Percentiles rank a stretch among this genome's conserved stretches.
Conservation (phyloP, 1,139 yeast species). For the Taphrina confusa region DNA sequence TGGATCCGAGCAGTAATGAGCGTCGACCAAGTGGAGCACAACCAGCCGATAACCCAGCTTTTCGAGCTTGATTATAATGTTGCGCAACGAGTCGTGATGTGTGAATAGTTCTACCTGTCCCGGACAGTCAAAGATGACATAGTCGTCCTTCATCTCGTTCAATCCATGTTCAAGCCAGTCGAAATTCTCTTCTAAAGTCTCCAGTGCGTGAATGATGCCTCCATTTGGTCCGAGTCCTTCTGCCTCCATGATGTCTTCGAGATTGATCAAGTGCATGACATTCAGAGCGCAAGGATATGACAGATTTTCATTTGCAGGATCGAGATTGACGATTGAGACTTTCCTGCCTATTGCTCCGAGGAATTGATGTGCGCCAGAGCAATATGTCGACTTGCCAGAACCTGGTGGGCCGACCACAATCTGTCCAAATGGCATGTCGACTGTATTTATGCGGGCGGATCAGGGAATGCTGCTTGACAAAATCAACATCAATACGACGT, state of each 20-base stretch:
- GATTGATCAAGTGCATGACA: slow-evolving; percentile 82
- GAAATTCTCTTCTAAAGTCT: slow-evolving; percentile 55
- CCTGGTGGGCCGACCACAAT: slow-evolving; percentile 98
- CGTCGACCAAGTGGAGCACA: slow-evolving; percentile 84
- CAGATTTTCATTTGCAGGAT: slow-evolving; percentile 87
- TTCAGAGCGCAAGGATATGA: slow-evolving; percentile 85
- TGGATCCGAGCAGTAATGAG: slow-evolving; percentile 80
- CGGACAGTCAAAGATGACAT: slow-evolving; percentile 92
- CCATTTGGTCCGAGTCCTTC: slow-evolving; percentile 95
- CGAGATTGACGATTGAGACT: slow-evolving; percentile 77
- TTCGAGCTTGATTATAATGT: slow-evolving; percentile 69
- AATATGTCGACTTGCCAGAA: slow-evolving; percentile 92
- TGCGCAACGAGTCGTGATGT: slow-evolving; percentile 77
- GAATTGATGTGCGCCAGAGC: slow-evolving; percentile 88
- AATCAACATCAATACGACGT: too few species aligned
- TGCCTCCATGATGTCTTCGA: slow-evolving; percentile 97
- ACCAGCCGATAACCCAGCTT: slow-evolving; percentile 62
- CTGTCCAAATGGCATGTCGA: slow-evolving; percentile 25
- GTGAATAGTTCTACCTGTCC: slow-evolving; percentile 89
- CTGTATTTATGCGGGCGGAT: too few species aligned
- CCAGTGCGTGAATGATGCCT: slow-evolving; percentile 85
- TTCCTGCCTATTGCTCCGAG: slow-evolving; percentile 90
- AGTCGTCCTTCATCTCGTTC: slow-evolving; percentile 65
- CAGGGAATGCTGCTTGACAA: too few species aligned
- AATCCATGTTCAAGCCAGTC: slow-evolving; percentile 79